A percentile compares a stretch with the other conserved stretches of the same genome.
phyloP scores from a whole-genome alignment of 2,329 filamentous ascomycete species.

The Xylaria multiplex region DNA sequence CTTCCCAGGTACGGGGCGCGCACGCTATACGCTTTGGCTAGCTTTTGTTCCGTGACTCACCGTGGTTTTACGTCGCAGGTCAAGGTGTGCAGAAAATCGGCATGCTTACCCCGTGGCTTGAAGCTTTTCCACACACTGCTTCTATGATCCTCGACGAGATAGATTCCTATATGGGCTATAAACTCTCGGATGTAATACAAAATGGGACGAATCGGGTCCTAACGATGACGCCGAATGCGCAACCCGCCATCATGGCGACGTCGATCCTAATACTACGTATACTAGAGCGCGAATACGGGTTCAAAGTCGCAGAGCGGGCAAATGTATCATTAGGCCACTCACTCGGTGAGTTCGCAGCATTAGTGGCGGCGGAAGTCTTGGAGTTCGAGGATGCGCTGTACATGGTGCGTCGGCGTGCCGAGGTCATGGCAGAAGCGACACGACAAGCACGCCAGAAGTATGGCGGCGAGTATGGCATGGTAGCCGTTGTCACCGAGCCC shows the following conservation, averaged over 20 bases:
- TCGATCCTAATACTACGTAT: slow-evolving; percentile 89
- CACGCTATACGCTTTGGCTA: slow-evolving; percentile 20
- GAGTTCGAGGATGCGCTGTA: slow-evolving; percentile 79
- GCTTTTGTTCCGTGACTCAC: slow-evolving; percentile 26
- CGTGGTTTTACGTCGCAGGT: slow-evolving; percentile 59
- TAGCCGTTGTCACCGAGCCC: slow-evolving; percentile 89
- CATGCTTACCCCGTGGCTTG: slow-evolving; percentile 87
- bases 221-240: slow-evolving; percentile 85
- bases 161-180: slow-evolving; percentile 78
- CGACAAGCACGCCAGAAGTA: slow-evolving; percentile 70
- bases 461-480: slow-evolving; percentile 91
- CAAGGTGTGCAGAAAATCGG: slow-evolving; percentile 90
- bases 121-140: slow-evolving; percentile 83
- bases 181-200: slow-evolving; percentile 80
- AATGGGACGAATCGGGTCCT: slow-evolving; percentile 80
- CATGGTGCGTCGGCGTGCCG: slow-evolving; percentile 80
- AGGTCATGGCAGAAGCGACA: slow-evolving; percentile 84
- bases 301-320: slow-evolving; percentile 74
- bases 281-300: slow-evolving; percentile 85
- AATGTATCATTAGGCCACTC: slow-evolving; percentile 91
- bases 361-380: slow-evolving; percentile 86
- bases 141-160: slow-evolving; percentile 85
- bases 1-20: slow-evolving; percentile 62
- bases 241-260: slow-evolving; percentile 96
- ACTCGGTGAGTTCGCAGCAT: slow-evolving; percentile 89